A percentile compares a stretch with the other conserved stretches of the same genome.
Evolutionary conservation across 192 early-diverging fungal genomes (phyloP).

Genomic region (Coemansia interrupta): DNA sequence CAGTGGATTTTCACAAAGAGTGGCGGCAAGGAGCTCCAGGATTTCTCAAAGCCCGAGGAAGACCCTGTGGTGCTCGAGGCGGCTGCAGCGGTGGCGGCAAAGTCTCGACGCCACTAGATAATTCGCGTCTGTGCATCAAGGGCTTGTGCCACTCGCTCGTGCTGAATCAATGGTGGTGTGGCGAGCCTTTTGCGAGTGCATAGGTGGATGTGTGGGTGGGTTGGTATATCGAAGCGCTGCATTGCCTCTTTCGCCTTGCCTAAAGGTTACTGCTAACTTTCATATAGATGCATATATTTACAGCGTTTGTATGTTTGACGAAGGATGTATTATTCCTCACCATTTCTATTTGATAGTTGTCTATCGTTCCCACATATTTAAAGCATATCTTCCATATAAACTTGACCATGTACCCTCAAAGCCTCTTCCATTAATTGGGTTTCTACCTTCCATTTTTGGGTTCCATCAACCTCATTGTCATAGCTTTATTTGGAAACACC

Average conservation of each 20-base stretch:
- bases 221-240: too few relatives aligned
- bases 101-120: constrained; percentile 10
- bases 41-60: constrained; percentile 29
- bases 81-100: constrained; percentile 5
- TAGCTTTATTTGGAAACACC: not conserved
- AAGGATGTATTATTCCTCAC: too few relatives aligned
- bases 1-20: constrained; percentile 45
- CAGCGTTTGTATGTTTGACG: too few relatives aligned
- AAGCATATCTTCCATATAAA: not conserved
- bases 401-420: too few relatives aligned
- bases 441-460: not conserved
- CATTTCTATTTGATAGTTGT: too few relatives aligned
- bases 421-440: not conserved
- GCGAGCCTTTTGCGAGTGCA: not conserved
- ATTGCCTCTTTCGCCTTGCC: too few relatives aligned
- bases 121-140: not conserved
- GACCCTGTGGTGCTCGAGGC: constrained; percentile 35
- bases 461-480: not conserved
- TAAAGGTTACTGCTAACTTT: too few relatives aligned
- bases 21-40: constrained; percentile 26
- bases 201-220: not conserved
- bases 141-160: not conserved
- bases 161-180: not conserved
- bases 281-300: too few relatives aligned
- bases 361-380: too few relatives aligned